Conservation (phyloP, 768 basidiomycete species). For the Mycena capillaripes region DNA sequence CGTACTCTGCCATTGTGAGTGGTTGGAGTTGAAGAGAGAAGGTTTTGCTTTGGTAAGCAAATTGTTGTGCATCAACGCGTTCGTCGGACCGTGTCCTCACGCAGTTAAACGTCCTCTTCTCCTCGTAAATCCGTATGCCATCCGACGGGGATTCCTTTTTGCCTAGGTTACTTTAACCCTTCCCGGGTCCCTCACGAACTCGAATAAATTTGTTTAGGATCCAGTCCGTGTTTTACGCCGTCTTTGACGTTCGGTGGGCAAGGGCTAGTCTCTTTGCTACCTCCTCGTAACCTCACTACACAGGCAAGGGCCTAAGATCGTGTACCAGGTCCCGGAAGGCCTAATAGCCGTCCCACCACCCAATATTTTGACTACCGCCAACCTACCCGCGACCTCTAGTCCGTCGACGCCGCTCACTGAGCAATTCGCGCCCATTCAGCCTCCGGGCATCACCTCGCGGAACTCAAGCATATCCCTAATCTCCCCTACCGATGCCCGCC, state of each 20-base stretch:
- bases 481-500: constrained; percentile 61
- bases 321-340: constrained; percentile 95
- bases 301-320: constrained; percentile 90
- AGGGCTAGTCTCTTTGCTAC: too few relatives aligned
- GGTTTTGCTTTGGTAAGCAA: neutral
- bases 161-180: too few relatives aligned
- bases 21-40: neutral
- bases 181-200: too few relatives aligned
- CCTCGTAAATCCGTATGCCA: constrained; percentile 3
- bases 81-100: too few relatives aligned
- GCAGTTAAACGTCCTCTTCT: too few relatives aligned
- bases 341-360: constrained; percentile 71
- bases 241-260: constrained; percentile 90
- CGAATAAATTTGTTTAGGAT: too few relatives aligned
- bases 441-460: constrained; percentile 54
- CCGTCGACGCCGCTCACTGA: constrained; percentile 51
- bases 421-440: constrained; percentile 38
- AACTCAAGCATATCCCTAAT: constrained; percentile 67
- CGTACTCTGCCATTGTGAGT: constrained; percentile 62
- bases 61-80: too few relatives aligned
- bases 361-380: constrained; percentile 42
- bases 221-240: constrained; percentile 93
- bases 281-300: too few relatives aligned
- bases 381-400: constrained; percentile 51
- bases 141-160: constrained; percentile 77